Base-by-base conservation (phyloP, 2,329 filamentous ascomycete species). In the Uncinocarpus reesii region DNA sequence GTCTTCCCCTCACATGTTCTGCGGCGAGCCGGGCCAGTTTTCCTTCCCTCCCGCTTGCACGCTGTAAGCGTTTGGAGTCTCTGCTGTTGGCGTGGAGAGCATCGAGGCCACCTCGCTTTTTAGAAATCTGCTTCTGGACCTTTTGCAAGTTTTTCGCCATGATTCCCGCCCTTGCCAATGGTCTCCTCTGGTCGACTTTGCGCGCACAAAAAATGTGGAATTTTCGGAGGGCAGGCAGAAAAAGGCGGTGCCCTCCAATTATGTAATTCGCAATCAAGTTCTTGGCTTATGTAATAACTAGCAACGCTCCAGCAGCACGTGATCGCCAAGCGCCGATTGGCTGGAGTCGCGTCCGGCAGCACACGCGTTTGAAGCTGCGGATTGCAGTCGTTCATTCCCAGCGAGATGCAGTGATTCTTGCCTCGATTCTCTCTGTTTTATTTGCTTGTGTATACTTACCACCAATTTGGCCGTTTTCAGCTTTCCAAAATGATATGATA, bases 61-160 rank as follows among this genome's bases (percentile, higher is more conserved):
- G 78, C 63, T 87, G 83, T 54, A 96, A 72, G 44, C 86, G 79
- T 60, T 83, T 79, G 2, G 88, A 85, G 71, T 96, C 86, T 56
- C 92, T 77, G 52, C 88, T 95, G 64, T 87, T 87, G 66, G 88
- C 84, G 62, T 96, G 90, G 18, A 96, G 75, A 10, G 83, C 76
- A 24, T 82, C 81, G 40, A 86, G 76, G 32, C 80, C 79, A 16
- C 80, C 80, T 56, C 84, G 80, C 76, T 95, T 95, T 72, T 94
- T 95, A 28, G 80, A 73, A 55, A 96, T 90, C 55, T 87, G 80
- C 71, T 96, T 96, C 54, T 84, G 79, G 16, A 92, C 84, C 64
- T 95, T 96, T 54, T 79, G 71, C 5, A 95, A 70, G 37, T 82
- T 79, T 62, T 80, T 83, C 11, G 86, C 78, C 88, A 94, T 94